These are phyloP conservation scores for Globisporangium spinosum DNA, from an alignment of 352 stramenopile species.

Conservation along the genomic window DNA sequence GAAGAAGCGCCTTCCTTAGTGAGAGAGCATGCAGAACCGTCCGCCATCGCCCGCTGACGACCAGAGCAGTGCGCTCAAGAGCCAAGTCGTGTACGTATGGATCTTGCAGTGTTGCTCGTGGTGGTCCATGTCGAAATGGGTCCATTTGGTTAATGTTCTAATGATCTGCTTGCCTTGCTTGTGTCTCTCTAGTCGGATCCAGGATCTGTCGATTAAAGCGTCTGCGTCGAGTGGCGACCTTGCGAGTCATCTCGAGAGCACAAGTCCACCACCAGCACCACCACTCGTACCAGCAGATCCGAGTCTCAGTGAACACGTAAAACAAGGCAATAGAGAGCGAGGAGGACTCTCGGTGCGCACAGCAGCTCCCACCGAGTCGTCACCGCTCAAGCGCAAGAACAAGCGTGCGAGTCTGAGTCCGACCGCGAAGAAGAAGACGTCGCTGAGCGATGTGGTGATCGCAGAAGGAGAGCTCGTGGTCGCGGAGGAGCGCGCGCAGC, in stretches of 20 bases:
- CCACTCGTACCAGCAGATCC: neutral
- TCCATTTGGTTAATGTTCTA: constrained; percentile 3
- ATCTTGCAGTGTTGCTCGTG: neutral
- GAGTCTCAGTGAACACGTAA: neutral
- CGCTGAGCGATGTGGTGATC: constrained; percentile 34
- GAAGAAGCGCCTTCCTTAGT: neutral
- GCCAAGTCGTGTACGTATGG: constrained; percentile 3
- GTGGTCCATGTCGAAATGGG: neutral
- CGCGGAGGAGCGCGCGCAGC: constrained; percentile 35
- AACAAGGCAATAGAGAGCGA: neutral
- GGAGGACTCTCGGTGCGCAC: neutral
- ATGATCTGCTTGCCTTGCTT: neutral
- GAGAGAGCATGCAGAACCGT: constrained; percentile 3
- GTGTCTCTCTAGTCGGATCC: constrained; percentile 21
- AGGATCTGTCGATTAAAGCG: constrained; percentile 33
- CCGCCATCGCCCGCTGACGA: neutral
- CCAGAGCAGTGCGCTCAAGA: constrained; percentile 5
- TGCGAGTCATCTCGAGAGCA: neutral
- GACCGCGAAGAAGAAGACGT: constrained; percentile 18
- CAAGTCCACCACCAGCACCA: neutral
- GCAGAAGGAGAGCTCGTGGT: constrained; percentile 48
- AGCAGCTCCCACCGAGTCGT: constrained; percentile 1
- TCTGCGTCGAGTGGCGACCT: neutral
- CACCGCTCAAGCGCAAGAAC: constrained; percentile 32
- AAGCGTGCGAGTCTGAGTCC: constrained; percentile 35